These are phyloP conservation scores for Cadophora luteo-olivacea DNA, from an alignment of 2,329 filamentous ascomycete genomes.

Conservation along the genomic window DNA sequence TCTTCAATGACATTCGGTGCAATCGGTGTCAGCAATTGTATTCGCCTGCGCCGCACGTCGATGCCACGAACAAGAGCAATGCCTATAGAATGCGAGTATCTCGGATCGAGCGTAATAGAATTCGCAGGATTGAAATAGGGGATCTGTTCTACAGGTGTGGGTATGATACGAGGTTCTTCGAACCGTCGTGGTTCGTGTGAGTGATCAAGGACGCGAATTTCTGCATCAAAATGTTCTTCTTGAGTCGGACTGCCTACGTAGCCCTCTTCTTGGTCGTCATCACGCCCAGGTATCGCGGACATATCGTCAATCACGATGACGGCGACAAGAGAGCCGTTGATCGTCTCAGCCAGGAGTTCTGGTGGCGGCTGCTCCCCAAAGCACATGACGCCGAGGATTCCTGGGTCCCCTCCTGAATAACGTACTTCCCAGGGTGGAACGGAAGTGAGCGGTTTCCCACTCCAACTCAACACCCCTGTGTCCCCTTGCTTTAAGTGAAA, in stretches of 20 bases:
- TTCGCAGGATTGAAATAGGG: conserved; percentile 66
- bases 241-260: conserved; percentile 1
- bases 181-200: conserved; percentile 15
- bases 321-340: conserved; percentile 75
- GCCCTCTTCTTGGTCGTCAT: conserved; percentile 1
- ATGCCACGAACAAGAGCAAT: conserved; percentile 75
- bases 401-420: conserved; percentile 58
- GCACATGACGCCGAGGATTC: conserved; percentile 70
- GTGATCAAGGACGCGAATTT: conserved; percentile 22
- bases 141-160: conserved; percentile 58
- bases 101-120: conserved; percentile 64
- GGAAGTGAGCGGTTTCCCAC: conserved; percentile 62
- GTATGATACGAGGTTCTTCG: conserved; percentile 42
- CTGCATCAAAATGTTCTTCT: conserved; percentile 23
- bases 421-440: conserved; percentile 66
- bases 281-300: conserved; percentile 53
- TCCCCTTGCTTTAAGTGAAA: conserved; percentile 61
- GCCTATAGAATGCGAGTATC: conserved; percentile 64
- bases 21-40: conserved; percentile 73
- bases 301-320: conserved; percentile 64
- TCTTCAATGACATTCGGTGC: conserved; percentile 48
- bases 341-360: conserved; percentile 65
- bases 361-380: conserved; percentile 69
- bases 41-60: conserved; percentile 56
- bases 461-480: conserved; percentile 46